phyloP scores from a whole-genome alignment of 2,329 filamentous ascomycete species.

The Alternaria sp. region DNA sequence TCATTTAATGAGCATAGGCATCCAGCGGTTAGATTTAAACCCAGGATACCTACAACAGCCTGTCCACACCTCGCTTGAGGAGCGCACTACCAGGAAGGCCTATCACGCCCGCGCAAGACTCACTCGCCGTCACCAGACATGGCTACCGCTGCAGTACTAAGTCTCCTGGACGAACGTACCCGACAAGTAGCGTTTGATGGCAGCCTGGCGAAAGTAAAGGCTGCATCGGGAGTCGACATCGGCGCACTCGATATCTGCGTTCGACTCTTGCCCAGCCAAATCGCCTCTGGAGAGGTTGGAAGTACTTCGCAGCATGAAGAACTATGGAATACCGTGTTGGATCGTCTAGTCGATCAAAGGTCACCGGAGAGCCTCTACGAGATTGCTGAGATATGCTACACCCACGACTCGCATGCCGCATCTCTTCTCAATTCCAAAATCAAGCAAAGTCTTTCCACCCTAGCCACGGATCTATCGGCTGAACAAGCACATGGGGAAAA shows the following conservation, averaged over 20 bases:
- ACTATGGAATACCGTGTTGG: conserved; percentile 25
- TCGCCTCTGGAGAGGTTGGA: neutral
- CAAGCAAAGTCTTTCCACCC: neutral
- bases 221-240: conserved; percentile 21
- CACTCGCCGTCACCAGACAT: neutral
- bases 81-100: neutral
- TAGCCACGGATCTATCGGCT: neutral
- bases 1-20: neutral
- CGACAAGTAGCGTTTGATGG: conserved; percentile 29
- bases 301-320: conserved; percentile 4
- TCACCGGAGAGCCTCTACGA: conserved; percentile 27
- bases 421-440: conserved; percentile 17
- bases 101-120: neutral
- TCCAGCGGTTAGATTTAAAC: neutral
- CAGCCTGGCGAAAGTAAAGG: conserved; percentile 27
- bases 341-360: conserved; percentile 18
- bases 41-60: neutral
- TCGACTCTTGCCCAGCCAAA: conserved; percentile 20
- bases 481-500: neutral
- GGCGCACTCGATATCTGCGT: conserved; percentile 31
- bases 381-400: conserved; percentile 33
- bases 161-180: conserved; percentile 28
- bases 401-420: conserved; percentile 21
- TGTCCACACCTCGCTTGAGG: neutral
- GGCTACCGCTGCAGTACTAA: conserved; percentile 27